Evolutionary conservation across 768 basidiomycete genomes (phyloP), one percentile per base, ranked within the genome.

Genomic region (Russula earlei): DNA sequence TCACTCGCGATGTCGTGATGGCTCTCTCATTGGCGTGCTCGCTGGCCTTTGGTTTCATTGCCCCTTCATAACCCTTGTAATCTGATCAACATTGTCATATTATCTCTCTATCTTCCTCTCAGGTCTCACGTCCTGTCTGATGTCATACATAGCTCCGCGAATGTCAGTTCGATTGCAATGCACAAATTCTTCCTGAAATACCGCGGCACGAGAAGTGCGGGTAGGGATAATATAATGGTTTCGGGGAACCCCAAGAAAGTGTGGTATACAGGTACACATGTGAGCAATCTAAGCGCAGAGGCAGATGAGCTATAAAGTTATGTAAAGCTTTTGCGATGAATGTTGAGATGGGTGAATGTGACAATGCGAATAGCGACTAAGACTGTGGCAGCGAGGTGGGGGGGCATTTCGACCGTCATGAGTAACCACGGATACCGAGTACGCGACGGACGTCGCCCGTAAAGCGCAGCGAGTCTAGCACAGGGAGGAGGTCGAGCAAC

Each of bases 391-490:
- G 34, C 49, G 19, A 45, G 31, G 29, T n/a, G 24, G 19, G 2
- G 19, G 2, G 24, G 40, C 8, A 25, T 25, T 49, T 36, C 12
- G 22, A 36, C 0, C 10, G 15, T 71, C 63, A 76, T 63, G 71
- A 75, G 61, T 76, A 78, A 36, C 77, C 78, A 55, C 77, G 77
- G 45, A 87, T 76, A 36, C 95, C 93, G 48, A 99, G 77, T 22
- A 98, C 87, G 62, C 87, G 81, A 62, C 96, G 82, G 40, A 99
- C 96, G 68, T 99, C 96, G 55, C 83, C 85, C 11, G 94, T 96
- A 71, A 99, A 99, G 36, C 96, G 81, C 59, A 99, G 73, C 45
- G 92, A 95, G 70, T 99, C 96, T 51, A 99, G 81, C 51, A 99
- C 85, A 19, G 96, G 96, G 24, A 99, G 74, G 49, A 97, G 79